phyloP scores from a whole-genome alignment of 345 rosid genomes.

The Eucalyptus erythrocorys region DNA sequence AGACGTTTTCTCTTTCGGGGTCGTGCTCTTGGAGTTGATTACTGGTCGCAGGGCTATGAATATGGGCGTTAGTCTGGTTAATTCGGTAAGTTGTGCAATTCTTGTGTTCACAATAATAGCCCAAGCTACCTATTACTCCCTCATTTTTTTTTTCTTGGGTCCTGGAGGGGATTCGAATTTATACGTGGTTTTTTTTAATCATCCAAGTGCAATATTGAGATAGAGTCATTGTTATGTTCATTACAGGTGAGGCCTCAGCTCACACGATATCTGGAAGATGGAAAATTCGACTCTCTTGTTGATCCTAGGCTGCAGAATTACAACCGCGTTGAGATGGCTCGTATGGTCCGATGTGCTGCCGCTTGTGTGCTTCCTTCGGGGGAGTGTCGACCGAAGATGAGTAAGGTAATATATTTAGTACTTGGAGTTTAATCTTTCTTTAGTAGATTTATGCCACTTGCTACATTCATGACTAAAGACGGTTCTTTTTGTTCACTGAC shows the following conservation, averaged over 20 bases:
- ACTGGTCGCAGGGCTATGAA: slow-evolving; percentile 73
- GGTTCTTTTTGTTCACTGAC: background rate
- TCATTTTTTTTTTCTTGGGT: too few relatives aligned
- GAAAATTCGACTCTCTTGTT: slow-evolving; percentile 38
- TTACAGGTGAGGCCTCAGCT: slow-evolving; percentile 69
- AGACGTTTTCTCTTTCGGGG: slow-evolving; percentile 77
- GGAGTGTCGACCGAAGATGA: slow-evolving; percentile 68
- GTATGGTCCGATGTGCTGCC: slow-evolving; percentile 78
- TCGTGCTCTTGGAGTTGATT: slow-evolving; percentile 86
- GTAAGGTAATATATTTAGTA: slow-evolving; percentile 40
- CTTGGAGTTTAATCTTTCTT: background rate
- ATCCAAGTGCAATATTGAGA: background rate
- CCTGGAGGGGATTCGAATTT: too few relatives aligned
- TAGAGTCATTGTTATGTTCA: background rate
- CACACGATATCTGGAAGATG: slow-evolving; percentile 41
- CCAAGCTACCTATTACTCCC: too few relatives aligned
- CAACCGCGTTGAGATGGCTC: slow-evolving; percentile 57
- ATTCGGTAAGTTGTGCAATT: slow-evolving; percentile 43
- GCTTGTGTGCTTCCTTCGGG: slow-evolving; percentile 77
- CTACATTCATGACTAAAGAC: background rate
- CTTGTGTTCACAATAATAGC: background rate
- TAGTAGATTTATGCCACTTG: too few relatives aligned
- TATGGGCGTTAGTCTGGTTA: slow-evolving; percentile 59
- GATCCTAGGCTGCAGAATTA: slow-evolving; percentile 45
- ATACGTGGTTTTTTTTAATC: accelerated